phyloP scores from a whole-genome alignment of 768 basidiomycete genomes.

The Xerocomus potaroensis region DNA sequence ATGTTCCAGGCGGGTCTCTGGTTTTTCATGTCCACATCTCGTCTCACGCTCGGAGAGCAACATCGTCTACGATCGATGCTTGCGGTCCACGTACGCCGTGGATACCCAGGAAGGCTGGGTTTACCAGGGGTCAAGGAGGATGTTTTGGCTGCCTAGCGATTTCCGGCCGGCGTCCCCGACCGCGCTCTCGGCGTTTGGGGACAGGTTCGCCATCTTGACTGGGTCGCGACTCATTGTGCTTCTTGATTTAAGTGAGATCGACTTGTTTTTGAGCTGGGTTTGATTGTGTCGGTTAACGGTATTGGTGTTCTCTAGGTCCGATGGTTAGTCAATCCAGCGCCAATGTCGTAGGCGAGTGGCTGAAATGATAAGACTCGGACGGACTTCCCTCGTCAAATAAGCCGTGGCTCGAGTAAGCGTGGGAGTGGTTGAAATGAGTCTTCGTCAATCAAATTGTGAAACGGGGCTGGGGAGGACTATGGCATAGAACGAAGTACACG shows the following conservation, averaged over 20 bases:
- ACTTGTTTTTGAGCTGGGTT: not conserved
- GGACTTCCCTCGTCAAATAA: no score
- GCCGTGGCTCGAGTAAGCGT: no score
- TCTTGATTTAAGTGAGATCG: conserved; percentile 15
- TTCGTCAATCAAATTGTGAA: no score
- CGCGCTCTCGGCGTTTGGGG: conserved; percentile 7
- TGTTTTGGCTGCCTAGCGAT: conserved; percentile 18
- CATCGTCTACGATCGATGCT: conserved; percentile 12
- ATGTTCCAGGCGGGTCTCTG: not conserved
- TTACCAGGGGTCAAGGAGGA: conserved; percentile 7
- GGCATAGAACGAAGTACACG: not conserved
- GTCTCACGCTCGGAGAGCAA: conserved; percentile 10
- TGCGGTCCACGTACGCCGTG: conserved; percentile 14
- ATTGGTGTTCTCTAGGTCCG: not conserved
- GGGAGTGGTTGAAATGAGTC: no score
- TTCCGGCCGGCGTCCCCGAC: conserved; percentile 7
- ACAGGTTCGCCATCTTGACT: conserved; percentile 8
- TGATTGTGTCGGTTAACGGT: not conserved
- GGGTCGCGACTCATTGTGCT: not conserved
- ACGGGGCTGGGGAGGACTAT: no score
- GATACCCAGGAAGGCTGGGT: conserved; percentile 14
- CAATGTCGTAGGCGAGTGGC: not conserved
- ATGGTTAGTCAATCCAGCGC: not conserved
- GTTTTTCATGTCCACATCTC: conserved; percentile 5
- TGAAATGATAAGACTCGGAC: not conserved